These are phyloP conservation scores for Gentiana dahurica DNA, from an alignment of 257 asterid genomes.

Conservation along the genomic window DNA sequence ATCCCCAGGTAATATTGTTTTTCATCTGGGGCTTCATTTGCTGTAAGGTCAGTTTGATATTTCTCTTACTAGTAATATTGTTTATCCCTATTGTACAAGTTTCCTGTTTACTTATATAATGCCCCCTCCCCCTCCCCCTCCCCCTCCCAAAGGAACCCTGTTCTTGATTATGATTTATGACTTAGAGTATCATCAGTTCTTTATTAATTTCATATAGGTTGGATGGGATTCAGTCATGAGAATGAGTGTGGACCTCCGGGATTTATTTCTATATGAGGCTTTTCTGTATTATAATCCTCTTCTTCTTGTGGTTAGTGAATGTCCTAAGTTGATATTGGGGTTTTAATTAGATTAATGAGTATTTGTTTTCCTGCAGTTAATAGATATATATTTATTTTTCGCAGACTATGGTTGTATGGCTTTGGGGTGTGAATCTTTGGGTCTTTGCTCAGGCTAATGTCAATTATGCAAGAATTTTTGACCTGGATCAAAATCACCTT, in stretches of 20 bases:
- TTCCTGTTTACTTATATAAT: not conserved
- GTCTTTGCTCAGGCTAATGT: slow-evolving; percentile 69
- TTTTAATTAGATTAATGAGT: slow-evolving; percentile 3
- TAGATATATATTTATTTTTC: slow-evolving; percentile 11
- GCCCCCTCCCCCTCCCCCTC: not conserved
- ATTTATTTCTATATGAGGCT: slow-evolving; percentile 90
- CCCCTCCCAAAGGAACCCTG: slow-evolving; percentile 6
- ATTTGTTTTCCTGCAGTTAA: slow-evolving; percentile 5
- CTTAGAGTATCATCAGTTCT: slow-evolving; percentile 12
- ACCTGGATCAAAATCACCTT: slow-evolving; percentile 89
- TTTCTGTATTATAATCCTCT: slow-evolving; percentile 97
- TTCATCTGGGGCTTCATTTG: slow-evolving; percentile 74
- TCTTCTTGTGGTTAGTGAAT: slow-evolving; percentile 84
- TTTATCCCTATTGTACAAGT: not conserved
- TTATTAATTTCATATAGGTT: slow-evolving; percentile 38
- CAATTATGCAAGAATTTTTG: slow-evolving; percentile 79
- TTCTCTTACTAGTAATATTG: slow-evolving; percentile 1
- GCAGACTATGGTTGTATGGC: slow-evolving; percentile 97
- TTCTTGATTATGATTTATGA: slow-evolving; percentile 9
- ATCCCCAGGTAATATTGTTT: slow-evolving; percentile 68
- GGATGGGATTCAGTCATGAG: slow-evolving; percentile 99
- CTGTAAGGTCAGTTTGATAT: slow-evolving; percentile 69
- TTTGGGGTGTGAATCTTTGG: slow-evolving; percentile 96
- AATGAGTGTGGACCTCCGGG: slow-evolving; percentile 89
- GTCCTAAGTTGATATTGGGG: slow-evolving; percentile 7